Evolutionary conservation across 345 rosid species (phyloP), one percentile per base, ranked within the genome.

Genomic region (Luvunga scandens): DNA sequence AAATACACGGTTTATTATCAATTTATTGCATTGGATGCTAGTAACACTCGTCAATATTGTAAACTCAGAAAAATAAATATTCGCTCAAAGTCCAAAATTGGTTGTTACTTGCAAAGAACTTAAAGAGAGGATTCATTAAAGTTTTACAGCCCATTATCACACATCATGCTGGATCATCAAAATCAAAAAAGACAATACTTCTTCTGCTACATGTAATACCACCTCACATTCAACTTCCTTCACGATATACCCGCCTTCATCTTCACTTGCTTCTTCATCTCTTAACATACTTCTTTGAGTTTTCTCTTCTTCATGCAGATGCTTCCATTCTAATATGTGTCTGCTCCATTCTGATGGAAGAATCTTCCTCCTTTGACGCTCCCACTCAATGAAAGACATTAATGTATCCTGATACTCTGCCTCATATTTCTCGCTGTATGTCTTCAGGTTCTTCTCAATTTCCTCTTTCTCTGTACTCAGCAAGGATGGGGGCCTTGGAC

Each of bases 141-240:
- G 14, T 63, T 30, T 36, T 7, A 36, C 24, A 19, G 3, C 9
- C 5, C 14, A 33, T 65, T 2, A 33, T 33, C 33, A 62, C 34
- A 25, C 34, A 27, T 61, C 66, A 62, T 2, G 3, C 4, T 25
- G 14, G 19, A 6, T 27, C 13, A 19, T 33, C 22, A 19, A 38
- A 2, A 69, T 45, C 57, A 69, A 14, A 76, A 76, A 75, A 7
- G 82, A 63, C 28, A 87, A 64, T 22, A 83, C 50, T 77, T 88
- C 86, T 34, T 86, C 87, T 2, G 85, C 71, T 14, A 85, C 84
- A 70, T 84, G 85, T 72, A 90, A 57, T 62, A 81, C 45, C 66
- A 86, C 93, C 38, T 88, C 91, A 57, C 79, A 82, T 82, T 90
- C 88, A 1, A 86, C 85, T 76, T 90, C 89, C 72, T 79, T 79